Evolutionary conservation across 2,329 filamentous ascomycete genomes (phyloP).

Genomic region (Orbilia blumenaviensis): DNA sequence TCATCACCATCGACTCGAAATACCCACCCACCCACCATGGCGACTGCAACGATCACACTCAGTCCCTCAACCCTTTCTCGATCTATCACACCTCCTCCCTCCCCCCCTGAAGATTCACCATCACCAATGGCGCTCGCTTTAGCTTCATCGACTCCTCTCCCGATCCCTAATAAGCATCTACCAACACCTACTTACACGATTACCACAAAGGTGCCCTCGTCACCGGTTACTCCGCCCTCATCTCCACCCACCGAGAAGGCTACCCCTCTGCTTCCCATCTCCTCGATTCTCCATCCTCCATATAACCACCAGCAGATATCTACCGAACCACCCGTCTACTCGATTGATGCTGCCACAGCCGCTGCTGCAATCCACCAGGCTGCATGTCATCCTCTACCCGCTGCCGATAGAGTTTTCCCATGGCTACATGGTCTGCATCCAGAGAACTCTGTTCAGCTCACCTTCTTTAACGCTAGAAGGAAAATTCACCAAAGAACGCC

Average conservation of each 20-base stretch:
- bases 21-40: conserved; percentile 55
- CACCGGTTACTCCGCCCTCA: conserved; percentile 70
- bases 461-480: conserved; percentile 84
- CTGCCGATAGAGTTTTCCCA: conserved; percentile 87
- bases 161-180: conserved; percentile 59
- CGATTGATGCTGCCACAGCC: conserved; percentile 74
- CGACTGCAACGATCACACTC: conserved; percentile 40
- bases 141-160: conserved; percentile 56
- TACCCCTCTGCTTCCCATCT: conserved; percentile 68
- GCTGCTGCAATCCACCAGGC: conserved; percentile 78
- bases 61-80: conserved; percentile 39
- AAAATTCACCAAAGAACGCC: conserved; percentile 76
- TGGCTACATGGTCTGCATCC: conserved; percentile 95
- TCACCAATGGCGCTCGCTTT: conserved; percentile 55
- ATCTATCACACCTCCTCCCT: conserved; percentile 62
- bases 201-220: conserved; percentile 48
- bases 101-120: conserved; percentile 52
- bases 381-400: conserved; percentile 81
- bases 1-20: not conserved
- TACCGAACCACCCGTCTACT: conserved; percentile 72
- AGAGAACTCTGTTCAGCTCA: conserved; percentile 84
- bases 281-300: conserved; percentile 77
- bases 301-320: conserved; percentile 69
- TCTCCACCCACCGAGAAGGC: conserved; percentile 67
- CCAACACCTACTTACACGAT: conserved; percentile 56